A percentile compares a stretch with the other conserved stretches of the same genome.
Evolutionary conservation across 305 asterid genomes (phyloP).

Genomic region (Rubia balearica): DNA sequence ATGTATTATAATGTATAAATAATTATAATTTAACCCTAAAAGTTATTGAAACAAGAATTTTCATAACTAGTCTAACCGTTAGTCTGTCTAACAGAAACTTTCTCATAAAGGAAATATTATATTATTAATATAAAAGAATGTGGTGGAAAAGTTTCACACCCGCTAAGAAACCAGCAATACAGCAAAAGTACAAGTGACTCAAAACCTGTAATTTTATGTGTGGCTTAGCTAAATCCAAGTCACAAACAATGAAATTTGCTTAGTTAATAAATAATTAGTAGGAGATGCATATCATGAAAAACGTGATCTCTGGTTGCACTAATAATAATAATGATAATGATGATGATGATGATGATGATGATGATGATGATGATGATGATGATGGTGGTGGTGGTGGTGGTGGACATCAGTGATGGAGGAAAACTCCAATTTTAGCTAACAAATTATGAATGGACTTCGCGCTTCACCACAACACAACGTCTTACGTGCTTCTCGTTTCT

Average conservation of each 20-base stretch:
- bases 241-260: not conserved
- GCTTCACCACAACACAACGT: too few species aligned
- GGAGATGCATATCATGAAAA: not conserved
- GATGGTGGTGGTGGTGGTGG: not conserved
- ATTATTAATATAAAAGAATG: not conserved
- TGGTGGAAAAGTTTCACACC: not conserved
- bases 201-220: not conserved
- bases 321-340: not conserved
- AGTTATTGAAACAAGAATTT: too few species aligned
- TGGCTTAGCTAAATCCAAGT: not conserved
- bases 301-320: not conserved
- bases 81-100: too few species aligned
- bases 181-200: not conserved
- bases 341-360: too few species aligned
- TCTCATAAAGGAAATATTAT: too few species aligned
- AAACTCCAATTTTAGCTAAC: conserved; percentile 8
- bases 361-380: not conserved
- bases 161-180: not conserved
- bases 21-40: too few species aligned
- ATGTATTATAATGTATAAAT: too few species aligned
- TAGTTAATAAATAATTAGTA: not conserved
- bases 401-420: not conserved
- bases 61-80: too few species aligned
- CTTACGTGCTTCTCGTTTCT: too few species aligned
- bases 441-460: not conserved